A percentile compares a stretch with the other conserved stretches of the same genome.
Conservation (phyloP, 441 rosid genomes). For the Corymbia citriodora region DNA sequence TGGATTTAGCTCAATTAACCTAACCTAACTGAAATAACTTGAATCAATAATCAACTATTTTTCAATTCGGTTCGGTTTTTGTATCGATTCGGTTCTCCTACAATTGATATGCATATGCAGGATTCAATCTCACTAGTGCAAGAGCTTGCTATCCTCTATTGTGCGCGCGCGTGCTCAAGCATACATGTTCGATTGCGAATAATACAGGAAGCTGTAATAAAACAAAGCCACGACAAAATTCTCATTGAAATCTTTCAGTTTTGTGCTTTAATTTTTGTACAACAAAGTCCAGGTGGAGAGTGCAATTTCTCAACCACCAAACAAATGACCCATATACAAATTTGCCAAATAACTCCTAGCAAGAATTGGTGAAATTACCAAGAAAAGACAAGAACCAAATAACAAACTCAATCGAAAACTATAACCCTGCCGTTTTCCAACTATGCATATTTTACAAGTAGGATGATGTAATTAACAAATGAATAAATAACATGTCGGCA, state of each 20-base stretch:
- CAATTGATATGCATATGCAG: rapidly evolving
- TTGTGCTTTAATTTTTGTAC: constrained; percentile 18
- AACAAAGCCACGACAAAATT: neutral
- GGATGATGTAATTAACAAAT: constrained; percentile 26
- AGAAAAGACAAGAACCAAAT: neutral
- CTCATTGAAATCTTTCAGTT: neutral
- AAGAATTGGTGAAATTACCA: constrained; percentile 21
- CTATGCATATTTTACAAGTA: constrained; percentile 29
- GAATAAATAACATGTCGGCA: constrained; percentile 26
- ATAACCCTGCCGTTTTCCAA: constrained; percentile 18
- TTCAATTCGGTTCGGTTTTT: too few species aligned
- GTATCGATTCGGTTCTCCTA: too few species aligned
- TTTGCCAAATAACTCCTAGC: constrained; percentile 4
- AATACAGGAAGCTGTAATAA: neutral
- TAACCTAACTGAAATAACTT: too few species aligned
- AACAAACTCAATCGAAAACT: constrained; percentile 14
- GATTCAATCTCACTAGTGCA: neutral
- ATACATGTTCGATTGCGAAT: neutral
- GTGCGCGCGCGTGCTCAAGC: neutral
- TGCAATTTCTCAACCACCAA: constrained; percentile 31
- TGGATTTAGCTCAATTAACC: too few species aligned
- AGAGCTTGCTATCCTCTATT: neutral
- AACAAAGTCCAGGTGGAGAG: constrained; percentile 29
- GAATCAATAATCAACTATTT: too few species aligned
- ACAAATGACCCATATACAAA: constrained; percentile 11